Percentiles rank a stretch among this genome's conserved stretches.
Evolutionary conservation across 1,284 basidiomycete genomes (phyloP).

Genomic region (Macrocybe sp.): DNA sequence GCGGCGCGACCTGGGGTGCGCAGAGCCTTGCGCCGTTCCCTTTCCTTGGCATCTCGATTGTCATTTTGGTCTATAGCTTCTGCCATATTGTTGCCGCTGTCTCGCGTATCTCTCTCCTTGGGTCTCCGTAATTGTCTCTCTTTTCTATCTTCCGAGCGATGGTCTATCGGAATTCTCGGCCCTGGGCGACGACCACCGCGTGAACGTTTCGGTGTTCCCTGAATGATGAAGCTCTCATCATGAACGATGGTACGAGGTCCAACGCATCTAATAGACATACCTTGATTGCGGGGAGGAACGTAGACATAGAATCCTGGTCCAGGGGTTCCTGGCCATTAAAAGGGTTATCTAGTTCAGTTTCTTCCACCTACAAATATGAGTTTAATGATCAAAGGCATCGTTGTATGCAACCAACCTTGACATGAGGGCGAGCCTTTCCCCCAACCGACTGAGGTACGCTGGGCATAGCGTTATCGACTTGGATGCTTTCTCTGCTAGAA

Average conservation of each 20-base stretch:
- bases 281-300: no score
- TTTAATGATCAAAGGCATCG: constrained; percentile 1
- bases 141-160: no score
- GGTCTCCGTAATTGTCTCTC: no score
- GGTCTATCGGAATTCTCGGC: no score
- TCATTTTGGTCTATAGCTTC: constrained; percentile 14
- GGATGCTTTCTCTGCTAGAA: constrained; percentile 15
- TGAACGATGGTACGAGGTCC: no score
- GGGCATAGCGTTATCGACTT: constrained; percentile 12
- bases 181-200: no score
- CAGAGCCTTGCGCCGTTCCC: constrained; percentile 20
- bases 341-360: constrained; percentile 18
- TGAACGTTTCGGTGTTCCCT: no score
- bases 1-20: constrained; percentile 20
- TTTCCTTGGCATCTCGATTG: constrained; percentile 25
- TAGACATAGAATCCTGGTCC: no score
- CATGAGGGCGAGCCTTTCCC: constrained; percentile 20
- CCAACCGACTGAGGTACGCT: constrained; percentile 5
- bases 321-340: no score
- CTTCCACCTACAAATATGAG: constrained; percentile 27
- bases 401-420: constrained; percentile 23
- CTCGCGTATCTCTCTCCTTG: constrained; percentile 18
- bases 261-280: no score
- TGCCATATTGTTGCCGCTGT: constrained; percentile 14
- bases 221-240: no score